Base-by-base conservation (phyloP, 306 rosid genomes). In the Sicyos edulis region DNA sequence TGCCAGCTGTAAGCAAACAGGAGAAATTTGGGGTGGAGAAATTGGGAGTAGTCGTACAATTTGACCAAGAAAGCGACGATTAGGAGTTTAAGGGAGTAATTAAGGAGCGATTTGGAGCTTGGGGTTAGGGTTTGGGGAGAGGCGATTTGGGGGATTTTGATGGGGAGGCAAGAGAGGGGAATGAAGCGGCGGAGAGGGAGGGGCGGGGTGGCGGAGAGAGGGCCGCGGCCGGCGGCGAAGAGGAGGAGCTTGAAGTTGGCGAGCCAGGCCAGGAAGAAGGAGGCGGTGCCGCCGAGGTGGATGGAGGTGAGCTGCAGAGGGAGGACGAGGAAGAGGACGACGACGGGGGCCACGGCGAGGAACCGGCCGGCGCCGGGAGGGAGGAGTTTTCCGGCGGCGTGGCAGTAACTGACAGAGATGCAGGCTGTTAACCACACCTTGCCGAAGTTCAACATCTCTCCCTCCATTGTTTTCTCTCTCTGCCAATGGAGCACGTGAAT, bases 181-280 rank as follows among this genome's bases (percentile, higher is more conserved):
- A 78, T 14, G 66, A 88, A 88, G 37, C 73, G 81, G 8, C 70
- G 12, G 5, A 82, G 59, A 70, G 92, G 75, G 49, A 83, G 80
- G 4, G 82, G 66, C 6, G 82, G 59, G 10, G 65, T 52, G 40
- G 84, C 77, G 21, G 84, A 73, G 60, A 84, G 70, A 74, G 89
- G 89, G 6, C 92, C 89, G 29, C 74, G 71, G 2, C 80, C 80
- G 58, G 84, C 81, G 17, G 86, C 74, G 16, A 82, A 75, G 54
- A 85, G 86, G 0, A 85, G 53, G 47, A 85, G 86, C 42, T 88
- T 88, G 85, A 88, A 88, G 59, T 80, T 88, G 5, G 82, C 79
- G 34, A 88, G 88, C 88, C 89, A 87, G 0, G 79, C 68, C 4
- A 87, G 20, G 84, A 83, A 81, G 82, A 87, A 85, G 3, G 80